Base-by-base conservation (phyloP, 2,329 filamentous ascomycete species). In the Lachnellula willkommii region DNA sequence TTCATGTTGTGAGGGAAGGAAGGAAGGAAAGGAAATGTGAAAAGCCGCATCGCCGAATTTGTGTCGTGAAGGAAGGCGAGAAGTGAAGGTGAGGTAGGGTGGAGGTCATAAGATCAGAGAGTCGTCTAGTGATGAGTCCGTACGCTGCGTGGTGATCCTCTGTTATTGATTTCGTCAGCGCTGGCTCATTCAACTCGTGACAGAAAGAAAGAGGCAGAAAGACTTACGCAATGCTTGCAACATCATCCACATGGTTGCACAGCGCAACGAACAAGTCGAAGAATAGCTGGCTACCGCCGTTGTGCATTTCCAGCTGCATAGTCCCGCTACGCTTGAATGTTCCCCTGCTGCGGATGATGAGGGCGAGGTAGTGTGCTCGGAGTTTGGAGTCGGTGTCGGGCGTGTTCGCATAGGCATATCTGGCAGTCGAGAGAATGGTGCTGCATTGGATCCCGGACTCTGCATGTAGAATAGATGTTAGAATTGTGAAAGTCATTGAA, bases 221-320 rank as follows among this genome's bases (percentile, higher is more conserved):
- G 47, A 60, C 65, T 54, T 63, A 69, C 68, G 83, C 87, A 74
- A 90, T 85, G 72, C 94, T 90, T 76, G 90, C 87, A 76, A 96
- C 85, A 75, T 96, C 92, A 82, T 96, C 92, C 70, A 96, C 88
- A 79, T 96, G 92, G 77, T 96, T 96, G 81, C 90, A 95, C 87
- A 96, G 89, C 69, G 92, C 92, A 72, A 96, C 92, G 74, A 96
- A 97, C 75, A 97, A 80, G 81, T 96, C 92, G 78, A 97, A 97
- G 82, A 94, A 96, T 77, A 96, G 81, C 81, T 92, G 92, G 14
- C 55, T 81, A 69, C 81, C 91, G 73, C 92, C 91, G 74, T 85
- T 85, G 79, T 96, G 90, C 92, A 97, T 96, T 79, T 96, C 92
- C 78, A 89, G 87, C 82, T 96, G 92, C 91, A 96, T 95, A 75